Conservation (phyloP, 169 alveolate genomes). For the Cryptosporidium muris region DNA sequence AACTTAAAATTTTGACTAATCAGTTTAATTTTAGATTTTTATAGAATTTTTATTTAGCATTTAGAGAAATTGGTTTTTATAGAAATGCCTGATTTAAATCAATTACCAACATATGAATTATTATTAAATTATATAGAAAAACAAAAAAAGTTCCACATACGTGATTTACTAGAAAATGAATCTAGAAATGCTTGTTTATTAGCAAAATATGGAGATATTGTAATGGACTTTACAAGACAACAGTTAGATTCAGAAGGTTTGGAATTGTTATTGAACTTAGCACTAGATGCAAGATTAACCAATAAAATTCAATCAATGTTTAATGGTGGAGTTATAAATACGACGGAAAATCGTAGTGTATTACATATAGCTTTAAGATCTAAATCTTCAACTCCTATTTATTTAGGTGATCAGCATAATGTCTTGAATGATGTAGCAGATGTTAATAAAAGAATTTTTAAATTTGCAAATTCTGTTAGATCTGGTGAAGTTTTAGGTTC, state of each 20-base stretch:
- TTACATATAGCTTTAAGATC: slow-evolving; percentile 95
- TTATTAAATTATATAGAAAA: slow-evolving; percentile 22
- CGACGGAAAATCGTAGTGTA: slow-evolving; percentile 95
- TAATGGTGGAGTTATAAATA: slow-evolving; percentile 90
- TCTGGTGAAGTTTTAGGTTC: slow-evolving; percentile 90
- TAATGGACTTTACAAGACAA: slow-evolving; percentile 83
- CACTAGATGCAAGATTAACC: slow-evolving; percentile 73
- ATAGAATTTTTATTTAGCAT: not conserved
- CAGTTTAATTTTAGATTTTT: not conserved
- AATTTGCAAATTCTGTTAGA: slow-evolving; percentile 80
- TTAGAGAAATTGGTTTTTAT: not conserved
- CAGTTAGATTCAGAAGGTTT: slow-evolving; percentile 77
- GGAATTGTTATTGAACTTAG: slow-evolving; percentile 73
- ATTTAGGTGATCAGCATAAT: slow-evolving; percentile 59
- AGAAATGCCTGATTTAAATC: slow-evolving; percentile 42
- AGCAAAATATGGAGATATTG: slow-evolving; percentile 74
- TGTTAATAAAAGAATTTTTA: slow-evolving; percentile 79
- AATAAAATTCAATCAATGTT: slow-evolving; percentile 78
- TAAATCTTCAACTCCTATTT: slow-evolving; percentile 58
- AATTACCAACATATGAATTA: slow-evolving; percentile 26
- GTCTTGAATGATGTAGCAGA: slow-evolving; percentile 80
- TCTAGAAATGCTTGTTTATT: slow-evolving; percentile 74
- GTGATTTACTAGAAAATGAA: slow-evolving; percentile 75
- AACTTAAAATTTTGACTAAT: not conserved
- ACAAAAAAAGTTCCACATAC: slow-evolving; percentile 75